Evolutionary conservation across 257 asterid species (phyloP), one percentile per base, ranked within the genome.

Genomic region (Fraxinus excelsior): DNA sequence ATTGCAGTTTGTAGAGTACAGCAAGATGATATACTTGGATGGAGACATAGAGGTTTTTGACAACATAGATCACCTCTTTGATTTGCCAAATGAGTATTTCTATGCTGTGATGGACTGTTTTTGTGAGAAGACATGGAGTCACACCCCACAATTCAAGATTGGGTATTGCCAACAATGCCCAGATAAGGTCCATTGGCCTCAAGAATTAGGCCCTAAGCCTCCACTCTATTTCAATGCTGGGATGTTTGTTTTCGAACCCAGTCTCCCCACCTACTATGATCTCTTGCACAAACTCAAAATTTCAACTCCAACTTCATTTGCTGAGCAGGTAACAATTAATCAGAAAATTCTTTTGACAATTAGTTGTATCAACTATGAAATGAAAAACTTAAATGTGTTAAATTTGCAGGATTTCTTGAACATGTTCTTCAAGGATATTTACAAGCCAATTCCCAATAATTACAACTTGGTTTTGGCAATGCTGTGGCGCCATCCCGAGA

Each of bases 191-290:
- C 67, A 71, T 18, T 82, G 82, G 85, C 80, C 80, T 25, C 5
- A 66, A 1, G 70, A 51, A 18, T 64, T 82, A 40, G 85, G 83
- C 3, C 80, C 85, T 14, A 75, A 75, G 53, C 85, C 85, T 2
- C 34, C 82, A 0, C 77, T 78, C 2, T 82, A 82, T 46, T 82
- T 82, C 77, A 82, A 82, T 31, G 85, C 85, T 5, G 85, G 85
- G 3, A 75, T 82, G 82, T 82, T 82, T 13, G 80, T 82, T 0
- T 82, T 62, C 16, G 69, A 82, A 80, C 83, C 80, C 0, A 74
- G 77, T 32, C 78, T 78, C 6, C 64, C 80, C 5, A 78, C 71
- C 1, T 78, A 78, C 23, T 58, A 67, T 19, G 80, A 82, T 78
- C 85, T 82, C 76, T 11, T 82, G 64, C 21, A 5, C n/a, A 78